phyloP scores from a whole-genome alignment of 163 green algal genomes.

The Scenedesmus sp. region DNA sequence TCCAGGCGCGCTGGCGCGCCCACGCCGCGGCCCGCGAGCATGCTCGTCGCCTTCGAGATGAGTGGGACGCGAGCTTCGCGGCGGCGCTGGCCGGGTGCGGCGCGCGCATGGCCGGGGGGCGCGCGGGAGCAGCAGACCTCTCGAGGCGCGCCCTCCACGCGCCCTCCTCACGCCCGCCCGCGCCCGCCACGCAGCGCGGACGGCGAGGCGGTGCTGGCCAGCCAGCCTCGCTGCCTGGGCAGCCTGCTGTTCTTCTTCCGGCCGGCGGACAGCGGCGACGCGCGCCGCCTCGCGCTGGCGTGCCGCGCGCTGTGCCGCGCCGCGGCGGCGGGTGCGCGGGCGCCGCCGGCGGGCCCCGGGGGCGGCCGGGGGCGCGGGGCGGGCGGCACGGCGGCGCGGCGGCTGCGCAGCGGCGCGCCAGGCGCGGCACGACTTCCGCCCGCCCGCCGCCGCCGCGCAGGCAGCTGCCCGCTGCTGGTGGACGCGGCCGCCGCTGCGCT shows the following conservation, averaged over 20 bases:
- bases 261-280: not conserved
- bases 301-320: not conserved
- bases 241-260: constrained; percentile 26
- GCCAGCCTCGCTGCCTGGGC: constrained; percentile 1
- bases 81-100: no score
- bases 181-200: no score
- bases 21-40: not conserved
- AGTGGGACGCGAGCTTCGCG: constrained; percentile 9
- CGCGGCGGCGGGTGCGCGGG: not conserved
- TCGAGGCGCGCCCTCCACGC: no score
- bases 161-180: no score
- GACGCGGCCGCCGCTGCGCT: constrained; percentile 5
- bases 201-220: no score
- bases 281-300: not conserved
- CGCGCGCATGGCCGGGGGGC: no score
- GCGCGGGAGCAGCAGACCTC: no score
- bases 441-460: not conserved
- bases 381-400: no score
- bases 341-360: not conserved
- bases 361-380: no score
- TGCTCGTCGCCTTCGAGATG: not conserved
- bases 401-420: no score
- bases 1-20: constrained; percentile 27
- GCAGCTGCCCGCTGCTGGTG: not conserved
- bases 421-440: not conserved